Percentiles rank a stretch among this genome's conserved stretches.
Evolutionary conservation across 495 filamentous ascomycete genomes (phyloP).

Genomic region (Gamarada debralockiae): DNA sequence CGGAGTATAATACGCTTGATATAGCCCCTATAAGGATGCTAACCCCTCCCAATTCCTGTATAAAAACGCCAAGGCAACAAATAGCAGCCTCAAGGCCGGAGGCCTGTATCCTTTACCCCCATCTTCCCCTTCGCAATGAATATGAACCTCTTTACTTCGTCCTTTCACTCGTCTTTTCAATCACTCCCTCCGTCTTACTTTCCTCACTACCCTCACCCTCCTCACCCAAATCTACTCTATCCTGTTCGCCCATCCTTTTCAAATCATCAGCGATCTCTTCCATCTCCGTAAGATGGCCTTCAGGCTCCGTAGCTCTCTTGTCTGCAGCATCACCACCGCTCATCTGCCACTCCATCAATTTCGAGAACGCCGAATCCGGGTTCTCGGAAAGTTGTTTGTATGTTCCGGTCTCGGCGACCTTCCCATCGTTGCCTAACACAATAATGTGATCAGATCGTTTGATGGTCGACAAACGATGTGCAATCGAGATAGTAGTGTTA

Average conservation of each 20-base stretch:
- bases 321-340: slow-evolving; percentile 63
- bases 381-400: slow-evolving; percentile 72
- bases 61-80: not conserved
- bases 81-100: not conserved
- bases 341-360: slow-evolving; percentile 99
- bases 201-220: slow-evolving; percentile 1
- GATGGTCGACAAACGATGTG: slow-evolving; percentile 92
- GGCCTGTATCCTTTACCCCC: not conserved
- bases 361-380: slow-evolving; percentile 77
- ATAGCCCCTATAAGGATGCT: not conserved
- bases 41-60: not conserved
- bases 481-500: slow-evolving; percentile 95
- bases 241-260: slow-evolving; percentile 7
- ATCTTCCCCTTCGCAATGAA: not conserved
- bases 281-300: slow-evolving; percentile 22
- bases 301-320: slow-evolving; percentile 14
- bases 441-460: slow-evolving; percentile 92
- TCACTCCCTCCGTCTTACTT: not conserved
- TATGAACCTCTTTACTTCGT: not conserved
- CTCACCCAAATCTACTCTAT: not conserved
- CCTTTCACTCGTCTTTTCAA: not conserved
- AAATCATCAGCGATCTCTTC: slow-evolving; percentile 21
- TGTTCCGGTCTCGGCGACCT: slow-evolving; percentile 83
- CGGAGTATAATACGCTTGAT: slow-evolving; percentile 6
- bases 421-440: slow-evolving; percentile 77